These are phyloP conservation scores for Cubamyces sp. DNA, from an alignment of 768 basidiomycete genomes.

Conservation along the genomic window DNA sequence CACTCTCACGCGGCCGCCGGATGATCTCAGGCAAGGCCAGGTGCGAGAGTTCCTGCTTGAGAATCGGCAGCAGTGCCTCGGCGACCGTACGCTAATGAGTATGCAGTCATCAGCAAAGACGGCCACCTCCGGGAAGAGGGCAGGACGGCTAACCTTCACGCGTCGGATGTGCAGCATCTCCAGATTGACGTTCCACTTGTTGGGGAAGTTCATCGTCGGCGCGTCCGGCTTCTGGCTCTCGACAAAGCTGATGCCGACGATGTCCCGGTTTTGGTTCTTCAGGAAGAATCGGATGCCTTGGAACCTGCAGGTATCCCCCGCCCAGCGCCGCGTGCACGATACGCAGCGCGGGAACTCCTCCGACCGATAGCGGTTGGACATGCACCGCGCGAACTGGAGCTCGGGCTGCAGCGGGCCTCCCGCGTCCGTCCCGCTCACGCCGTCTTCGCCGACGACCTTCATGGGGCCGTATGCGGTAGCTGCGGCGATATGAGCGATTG, in stretches of 20 bases:
- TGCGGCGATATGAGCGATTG: conserved; percentile 17
- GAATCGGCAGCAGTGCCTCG: conserved; percentile 64
- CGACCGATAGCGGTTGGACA: conserved; percentile 77
- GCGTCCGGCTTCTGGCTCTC: conserved; percentile 62
- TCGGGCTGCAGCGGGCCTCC: conserved; percentile 57
- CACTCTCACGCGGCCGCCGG: conserved; percentile 75
- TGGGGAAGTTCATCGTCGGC: conserved; percentile 66
- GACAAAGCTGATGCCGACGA: conserved; percentile 71
- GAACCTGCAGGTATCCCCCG: conserved; percentile 85
- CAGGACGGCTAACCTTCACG: conserved; percentile 55
- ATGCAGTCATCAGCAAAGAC: too few relatives aligned
- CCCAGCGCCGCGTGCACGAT: conserved; percentile 85
- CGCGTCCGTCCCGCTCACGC: conserved; percentile 30
- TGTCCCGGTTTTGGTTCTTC: conserved; percentile 58
- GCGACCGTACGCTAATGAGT: conserved; percentile 64
- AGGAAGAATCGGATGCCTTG: conserved; percentile 83
- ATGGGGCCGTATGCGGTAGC: conserved; percentile 26
- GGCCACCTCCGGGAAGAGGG: too few relatives aligned
- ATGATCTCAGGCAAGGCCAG: conserved; percentile 60
- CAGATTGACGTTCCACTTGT: conserved; percentile 66
- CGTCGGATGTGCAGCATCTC: conserved; percentile 52
- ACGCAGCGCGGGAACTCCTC: conserved; percentile 82
- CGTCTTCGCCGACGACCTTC: conserved; percentile 40
- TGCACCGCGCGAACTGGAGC: conserved; percentile 79
- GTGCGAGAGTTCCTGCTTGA: conserved; percentile 68